Percentiles rank a stretch among this genome's conserved stretches.
Evolutionary conservation across 2,329 filamentous ascomycete genomes (phyloP).

Genomic region (Scytalidium lignicola): DNA sequence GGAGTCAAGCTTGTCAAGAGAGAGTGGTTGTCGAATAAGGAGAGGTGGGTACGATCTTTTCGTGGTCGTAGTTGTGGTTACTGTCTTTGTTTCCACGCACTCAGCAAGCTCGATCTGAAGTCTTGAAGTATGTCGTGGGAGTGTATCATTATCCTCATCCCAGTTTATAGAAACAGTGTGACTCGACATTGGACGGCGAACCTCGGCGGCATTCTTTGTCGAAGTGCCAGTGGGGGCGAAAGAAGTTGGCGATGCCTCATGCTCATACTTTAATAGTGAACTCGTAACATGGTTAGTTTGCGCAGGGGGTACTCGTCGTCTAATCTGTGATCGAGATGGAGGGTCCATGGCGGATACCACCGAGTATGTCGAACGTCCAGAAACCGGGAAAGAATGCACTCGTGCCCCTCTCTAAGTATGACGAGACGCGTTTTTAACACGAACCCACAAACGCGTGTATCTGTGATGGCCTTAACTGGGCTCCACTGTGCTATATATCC

Average conservation of each 20-base stretch:
- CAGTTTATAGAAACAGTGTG: conserved; percentile 22
- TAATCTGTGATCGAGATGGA: conserved; percentile 14
- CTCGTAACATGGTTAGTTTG: conserved; percentile 9
- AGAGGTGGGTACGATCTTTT: conserved; percentile 82
- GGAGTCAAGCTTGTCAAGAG: conserved; percentile 66
- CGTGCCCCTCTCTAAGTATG: conserved; percentile 15
- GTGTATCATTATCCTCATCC: conserved; percentile 21
- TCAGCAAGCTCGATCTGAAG: conserved; percentile 52
- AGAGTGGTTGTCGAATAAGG: conserved; percentile 62
- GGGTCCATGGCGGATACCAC: conserved; percentile 19
- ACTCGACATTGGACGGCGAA: conserved; percentile 2
- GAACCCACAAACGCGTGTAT: conserved; percentile 17
- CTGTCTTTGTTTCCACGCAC: conserved; percentile 63
- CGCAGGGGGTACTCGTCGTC: conserved; percentile 14
- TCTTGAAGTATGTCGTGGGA: conserved; percentile 19
- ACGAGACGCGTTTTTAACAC: conserved; percentile 21
- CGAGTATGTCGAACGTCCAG: conserved; percentile 1
- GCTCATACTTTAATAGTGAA: conserved; percentile 9
- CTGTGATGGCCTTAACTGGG: conserved; percentile 13
- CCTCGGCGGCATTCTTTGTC: conserved; percentile 13
- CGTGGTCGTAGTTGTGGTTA: conserved; percentile 90
- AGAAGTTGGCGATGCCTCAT: conserved; percentile 22
- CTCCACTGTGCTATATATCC: conserved; percentile 13
- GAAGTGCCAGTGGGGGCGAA: conserved; percentile 18
- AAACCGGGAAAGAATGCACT: conserved; percentile 6